Evolutionary conservation across 495 filamentous ascomycete genomes (phyloP).

Genomic region (Penicillium coffeae): DNA sequence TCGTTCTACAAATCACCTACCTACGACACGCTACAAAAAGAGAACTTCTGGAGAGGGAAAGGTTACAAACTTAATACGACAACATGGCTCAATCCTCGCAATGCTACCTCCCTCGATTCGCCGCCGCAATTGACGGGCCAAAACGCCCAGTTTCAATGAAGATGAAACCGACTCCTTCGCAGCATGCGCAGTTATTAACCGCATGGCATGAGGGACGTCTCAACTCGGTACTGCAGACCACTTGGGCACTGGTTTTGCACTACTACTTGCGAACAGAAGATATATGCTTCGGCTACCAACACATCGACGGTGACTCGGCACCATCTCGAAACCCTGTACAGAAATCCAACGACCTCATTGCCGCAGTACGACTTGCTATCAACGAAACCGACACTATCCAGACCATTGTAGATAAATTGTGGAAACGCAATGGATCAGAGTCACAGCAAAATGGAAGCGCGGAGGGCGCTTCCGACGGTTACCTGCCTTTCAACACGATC

Average conservation of each 20-base stretch:
- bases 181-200: slow-evolving; percentile 34
- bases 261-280: slow-evolving; percentile 52
- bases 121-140: slow-evolving; percentile 25
- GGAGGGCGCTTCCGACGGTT: slow-evolving; percentile 11
- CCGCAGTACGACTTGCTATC: slow-evolving; percentile 25
- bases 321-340: slow-evolving; percentile 16
- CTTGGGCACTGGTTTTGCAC: slow-evolving; percentile 53
- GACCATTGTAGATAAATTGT: slow-evolving; percentile 30
- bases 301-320: slow-evolving; percentile 24
- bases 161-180: slow-evolving; percentile 27
- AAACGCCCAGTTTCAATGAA: slow-evolving; percentile 38
- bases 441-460: slow-evolving; percentile 8
- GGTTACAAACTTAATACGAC: neutral
- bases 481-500: slow-evolving; percentile 37
- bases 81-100: slow-evolving; percentile 36
- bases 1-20: neutral
- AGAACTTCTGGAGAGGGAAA: neutral
- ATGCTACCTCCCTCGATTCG: slow-evolving; percentile 37
- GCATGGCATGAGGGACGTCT: slow-evolving; percentile 29
- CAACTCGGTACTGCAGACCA: slow-evolving; percentile 40
- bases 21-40: neutral
- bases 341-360: slow-evolving; percentile 15
- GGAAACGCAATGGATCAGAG: slow-evolving; percentile 4
- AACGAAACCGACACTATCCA: slow-evolving; percentile 31
- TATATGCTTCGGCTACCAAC: slow-evolving; percentile 54